Base-by-base conservation (phyloP, 2,329 filamentous ascomycete species). In the Alternaria arbusti region DNA sequence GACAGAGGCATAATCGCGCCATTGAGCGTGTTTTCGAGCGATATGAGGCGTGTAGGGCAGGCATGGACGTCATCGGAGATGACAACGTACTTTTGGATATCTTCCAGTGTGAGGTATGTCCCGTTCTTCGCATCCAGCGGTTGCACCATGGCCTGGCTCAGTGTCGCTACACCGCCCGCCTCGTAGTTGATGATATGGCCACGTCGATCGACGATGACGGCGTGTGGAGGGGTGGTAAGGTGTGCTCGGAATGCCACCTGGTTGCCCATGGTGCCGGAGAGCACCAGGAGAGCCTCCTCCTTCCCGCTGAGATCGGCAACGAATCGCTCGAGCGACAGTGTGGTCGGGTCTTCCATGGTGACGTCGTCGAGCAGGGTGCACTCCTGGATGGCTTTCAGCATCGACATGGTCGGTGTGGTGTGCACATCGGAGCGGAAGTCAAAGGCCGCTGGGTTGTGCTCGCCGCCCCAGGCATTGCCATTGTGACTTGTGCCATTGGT, bases 241-340 rank as follows among this genome's bases (percentile, higher is more conserved):
- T 96, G 91, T 2, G 91, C 86, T 43, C 94, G 89, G 45, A 97
- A 85, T 0, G 91, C 90, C 17, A 97, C 84, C 78, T 97, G 94
- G 81, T 97, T 97, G 44, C 93, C 94, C 94, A 97, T 97, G 5
- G 94, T 97, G 4, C 95, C 95, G 0, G 92, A 96, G 63, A 96
- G 85, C 59, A 97, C 92, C 57, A 97, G 89, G 5, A 97, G 84
- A 0, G 88, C 91, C 8, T 88, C 89, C 73, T 94, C 90, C 71
- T 96, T 94, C 70, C 88, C 88, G 1, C 92, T 88, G 4, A 96
- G 85, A 30, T 86, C 77, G 17, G 93, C 92, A 47, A 96, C 86
- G 77, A 91, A 90, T 49, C 85, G 81, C 79, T 97, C 92, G 44
- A 98, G 88, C 23, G 87, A 85, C 54, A 86, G 89, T 1, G 95